These are phyloP conservation scores for Coprinopsis sp. DNA, from an alignment of 768 basidiomycete species.

Conservation along the genomic window DNA sequence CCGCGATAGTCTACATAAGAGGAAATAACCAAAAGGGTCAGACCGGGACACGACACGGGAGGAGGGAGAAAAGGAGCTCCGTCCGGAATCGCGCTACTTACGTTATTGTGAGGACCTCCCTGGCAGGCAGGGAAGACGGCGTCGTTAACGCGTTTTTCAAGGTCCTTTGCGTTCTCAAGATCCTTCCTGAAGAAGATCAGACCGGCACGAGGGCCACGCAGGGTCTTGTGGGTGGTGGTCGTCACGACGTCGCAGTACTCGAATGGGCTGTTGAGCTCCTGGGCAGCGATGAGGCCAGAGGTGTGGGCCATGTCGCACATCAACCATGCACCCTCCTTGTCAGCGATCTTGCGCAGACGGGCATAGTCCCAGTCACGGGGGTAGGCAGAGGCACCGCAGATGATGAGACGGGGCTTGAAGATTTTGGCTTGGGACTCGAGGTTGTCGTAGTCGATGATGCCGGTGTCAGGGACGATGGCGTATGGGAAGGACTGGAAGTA, in stretches of 20 bases:
- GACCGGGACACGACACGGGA: not conserved
- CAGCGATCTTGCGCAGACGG: conserved; percentile 72
- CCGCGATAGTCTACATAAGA: conserved; percentile 76
- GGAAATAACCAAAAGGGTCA: not conserved
- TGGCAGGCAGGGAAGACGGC: conserved; percentile 99
- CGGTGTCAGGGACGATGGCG: conserved; percentile 71
- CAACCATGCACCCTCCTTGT: conserved; percentile 86
- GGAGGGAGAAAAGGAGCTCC: not conserved
- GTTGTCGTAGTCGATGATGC: conserved; percentile 83
- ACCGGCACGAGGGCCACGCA: conserved; percentile 96
- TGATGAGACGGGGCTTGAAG: conserved; percentile 92
- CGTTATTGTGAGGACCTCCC: conserved; percentile 99
- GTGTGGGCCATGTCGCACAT: conserved; percentile 99
- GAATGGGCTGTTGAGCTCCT: conserved; percentile 88
- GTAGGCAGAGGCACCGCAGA: conserved; percentile 98
- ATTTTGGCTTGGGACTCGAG: conserved; percentile 84
- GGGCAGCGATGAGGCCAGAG: conserved; percentile 89
- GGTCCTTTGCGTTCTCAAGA: conserved; percentile 70
- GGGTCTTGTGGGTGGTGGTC: conserved; percentile 99
- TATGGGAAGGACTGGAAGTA: conserved; percentile 99
- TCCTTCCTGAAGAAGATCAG: conserved; percentile 98
- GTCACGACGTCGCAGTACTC: conserved; percentile 96
- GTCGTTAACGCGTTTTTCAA: conserved; percentile 96
- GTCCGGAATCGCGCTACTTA: conserved; percentile 25
- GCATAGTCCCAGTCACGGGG: conserved; percentile 98